A percentile compares a stretch with the other conserved stretches of the same genome.
Evolutionary conservation across 305 asterid genomes (phyloP).

Genomic region (Caryopteris hybrid): DNA sequence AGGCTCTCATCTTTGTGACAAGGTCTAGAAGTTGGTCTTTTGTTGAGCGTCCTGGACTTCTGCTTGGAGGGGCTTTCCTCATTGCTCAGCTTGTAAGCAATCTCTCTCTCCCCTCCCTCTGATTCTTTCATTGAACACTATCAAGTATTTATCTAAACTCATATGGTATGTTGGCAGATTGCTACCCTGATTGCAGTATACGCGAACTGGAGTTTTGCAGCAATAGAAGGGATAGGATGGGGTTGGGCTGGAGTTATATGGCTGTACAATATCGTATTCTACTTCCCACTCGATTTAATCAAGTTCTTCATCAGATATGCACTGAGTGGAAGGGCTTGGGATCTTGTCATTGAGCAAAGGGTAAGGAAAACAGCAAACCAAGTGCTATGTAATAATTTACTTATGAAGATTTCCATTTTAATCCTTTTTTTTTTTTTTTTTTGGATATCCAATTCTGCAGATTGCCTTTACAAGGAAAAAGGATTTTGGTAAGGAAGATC

Average conservation of each 20-base stretch:
- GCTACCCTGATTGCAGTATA: constrained; percentile 64
- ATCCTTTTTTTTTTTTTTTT: constrained; percentile 7
- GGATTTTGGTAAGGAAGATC: constrained; percentile 76
- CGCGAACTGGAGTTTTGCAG: constrained; percentile 58
- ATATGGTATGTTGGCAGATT: constrained; percentile 32
- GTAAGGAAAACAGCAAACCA: constrained; percentile 26
- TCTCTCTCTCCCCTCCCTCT: background rate
- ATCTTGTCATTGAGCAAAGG: constrained; percentile 75
- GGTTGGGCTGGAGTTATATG: constrained; percentile 73
- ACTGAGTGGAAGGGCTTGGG: constrained; percentile 81
- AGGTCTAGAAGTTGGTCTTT: constrained; percentile 71
- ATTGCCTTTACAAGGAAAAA: constrained; percentile 72
- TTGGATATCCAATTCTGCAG: constrained; percentile 29
- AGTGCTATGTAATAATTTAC: background rate
- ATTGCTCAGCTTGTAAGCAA: constrained; percentile 65
- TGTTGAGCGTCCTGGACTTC: constrained; percentile 68
- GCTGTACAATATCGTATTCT: constrained; percentile 50
- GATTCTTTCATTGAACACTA: background rate
- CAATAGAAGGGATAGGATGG: constrained; percentile 69
- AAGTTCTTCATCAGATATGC: constrained; percentile 55
- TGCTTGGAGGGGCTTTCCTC: constrained; percentile 52
- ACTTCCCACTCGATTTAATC: constrained; percentile 53
- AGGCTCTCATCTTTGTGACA: constrained; percentile 70
- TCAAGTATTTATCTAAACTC: background rate
- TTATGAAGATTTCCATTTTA: background rate